Evolutionary conservation across 169 alveolate genomes (phyloP).

Genomic region (Condylostoma magnum): DNA sequence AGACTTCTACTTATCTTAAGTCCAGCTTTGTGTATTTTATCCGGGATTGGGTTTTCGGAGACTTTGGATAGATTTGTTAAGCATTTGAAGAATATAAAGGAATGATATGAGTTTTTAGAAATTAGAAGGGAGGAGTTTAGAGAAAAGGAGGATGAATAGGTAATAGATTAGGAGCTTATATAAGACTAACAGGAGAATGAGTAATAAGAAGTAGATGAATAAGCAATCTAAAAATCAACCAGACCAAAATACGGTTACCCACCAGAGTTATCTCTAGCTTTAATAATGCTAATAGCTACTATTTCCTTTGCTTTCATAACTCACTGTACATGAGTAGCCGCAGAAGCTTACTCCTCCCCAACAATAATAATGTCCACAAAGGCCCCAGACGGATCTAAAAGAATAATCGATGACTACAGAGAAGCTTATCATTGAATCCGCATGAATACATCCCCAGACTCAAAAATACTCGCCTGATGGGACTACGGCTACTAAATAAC

Average conservation of each 20-base stretch:
- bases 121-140: neutral
- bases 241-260: neutral
- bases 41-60: constrained; percentile 85
- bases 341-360: constrained; percentile 91
- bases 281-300: neutral
- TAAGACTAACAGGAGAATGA: neutral
- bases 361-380: constrained; percentile 84
- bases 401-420: constrained; percentile 96
- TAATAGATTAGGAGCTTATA: neutral
- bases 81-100: neutral
- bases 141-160: neutral
- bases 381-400: constrained; percentile 77
- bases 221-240: neutral
- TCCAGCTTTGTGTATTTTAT: constrained; percentile 90
- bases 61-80: constrained; percentile 76
- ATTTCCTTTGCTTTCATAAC: constrained; percentile 59
- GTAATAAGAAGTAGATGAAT: neutral
- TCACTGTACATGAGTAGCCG: constrained; percentile 92
- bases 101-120: neutral
- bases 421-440: constrained; percentile 98
- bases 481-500: constrained; percentile 98
- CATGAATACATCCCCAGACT: constrained; percentile 90
- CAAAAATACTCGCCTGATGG: constrained; percentile 97
- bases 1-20: constrained; percentile 91
- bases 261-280: neutral